A percentile compares a stretch with the other conserved stretches of the same genome.
These are phyloP conservation scores for Hypoxylon sp. DNA, from an alignment of 2,329 filamentous ascomycete species.

Conservation along the genomic window DNA sequence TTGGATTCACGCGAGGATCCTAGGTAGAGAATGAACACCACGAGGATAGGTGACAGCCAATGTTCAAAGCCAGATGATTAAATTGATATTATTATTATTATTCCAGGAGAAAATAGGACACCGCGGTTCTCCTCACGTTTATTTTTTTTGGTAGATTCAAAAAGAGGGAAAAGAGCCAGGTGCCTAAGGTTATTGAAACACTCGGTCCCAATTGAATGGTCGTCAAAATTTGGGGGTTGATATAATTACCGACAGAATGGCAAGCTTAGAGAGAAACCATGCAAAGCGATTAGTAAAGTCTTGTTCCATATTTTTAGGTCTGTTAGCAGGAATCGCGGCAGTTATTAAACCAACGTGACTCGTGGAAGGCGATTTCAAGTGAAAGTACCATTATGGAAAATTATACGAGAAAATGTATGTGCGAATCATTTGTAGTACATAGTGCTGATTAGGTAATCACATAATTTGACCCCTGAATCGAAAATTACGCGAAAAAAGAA, in stretches of 20 bases:
- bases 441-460: background rate
- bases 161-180: background rate
- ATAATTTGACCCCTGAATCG: slow-evolving; percentile 1
- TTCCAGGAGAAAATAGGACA: background rate
- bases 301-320: background rate
- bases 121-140: background rate
- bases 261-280: slow-evolving; percentile 8
- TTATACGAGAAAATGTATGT: background rate
- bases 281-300: background rate
- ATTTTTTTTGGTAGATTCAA: background rate
- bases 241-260: slow-evolving; percentile 5
- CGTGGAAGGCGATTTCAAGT: background rate
- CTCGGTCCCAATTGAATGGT: background rate
- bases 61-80: background rate
- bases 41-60: background rate
- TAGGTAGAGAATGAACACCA: too few species aligned
- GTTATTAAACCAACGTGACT: slow-evolving; percentile 1
- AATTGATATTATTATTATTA: background rate
- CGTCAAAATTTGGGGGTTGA: background rate
- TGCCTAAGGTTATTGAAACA: background rate
- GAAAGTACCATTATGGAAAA: background rate
- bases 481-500: slow-evolving; percentile 3
- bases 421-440: background rate
- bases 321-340: slow-evolving; percentile 1
- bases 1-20: background rate